A percentile compares a stretch with the other conserved stretches of the same genome.
phyloP scores from a whole-genome alignment of 192 early-diverging fungal genomes.

The Coemansia sp. region DNA sequence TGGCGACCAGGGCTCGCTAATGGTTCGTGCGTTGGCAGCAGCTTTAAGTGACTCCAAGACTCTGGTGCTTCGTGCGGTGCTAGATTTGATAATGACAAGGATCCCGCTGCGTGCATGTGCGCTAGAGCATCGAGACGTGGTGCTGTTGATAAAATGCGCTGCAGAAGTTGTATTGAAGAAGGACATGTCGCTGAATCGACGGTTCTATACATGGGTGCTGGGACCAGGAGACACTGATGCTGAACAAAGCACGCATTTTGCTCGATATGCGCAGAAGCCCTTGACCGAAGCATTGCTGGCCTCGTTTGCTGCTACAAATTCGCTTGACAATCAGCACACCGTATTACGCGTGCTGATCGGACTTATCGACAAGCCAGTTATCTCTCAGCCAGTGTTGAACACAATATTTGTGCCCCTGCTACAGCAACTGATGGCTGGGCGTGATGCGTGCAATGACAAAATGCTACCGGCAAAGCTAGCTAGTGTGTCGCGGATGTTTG shows the following conservation, averaged over 20 bases:
- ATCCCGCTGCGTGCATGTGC: slow-evolving; percentile 45
- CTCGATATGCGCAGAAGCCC: slow-evolving; percentile 52
- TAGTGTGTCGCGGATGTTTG: slow-evolving; percentile 83
- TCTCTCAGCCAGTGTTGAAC: slow-evolving; percentile 74
- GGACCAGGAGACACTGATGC: slow-evolving; percentile 56
- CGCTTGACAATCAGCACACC: slow-evolving; percentile 36
- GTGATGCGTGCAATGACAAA: slow-evolving; percentile 14
- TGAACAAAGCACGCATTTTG: slow-evolving; percentile 58
- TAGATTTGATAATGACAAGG: slow-evolving; percentile 73
- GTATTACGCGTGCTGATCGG: slow-evolving; percentile 84
- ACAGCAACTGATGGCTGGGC: slow-evolving; percentile 60
- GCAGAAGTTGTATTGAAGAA: slow-evolving; percentile 77
- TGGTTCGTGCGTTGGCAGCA: slow-evolving; percentile 73
- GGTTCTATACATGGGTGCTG: slow-evolving; percentile 89
- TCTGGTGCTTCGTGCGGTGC: slow-evolving; percentile 78
- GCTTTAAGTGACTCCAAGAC: slow-evolving; percentile 69
- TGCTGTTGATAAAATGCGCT: slow-evolving; percentile 68
- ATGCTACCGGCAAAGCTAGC: slow-evolving; percentile 56
- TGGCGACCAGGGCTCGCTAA: slow-evolving; percentile 65
- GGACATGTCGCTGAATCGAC: slow-evolving; percentile 91
- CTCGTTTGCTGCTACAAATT: slow-evolving; percentile 48
- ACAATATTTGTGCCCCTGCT: slow-evolving; percentile 71
- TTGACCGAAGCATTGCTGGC: slow-evolving; percentile 59
- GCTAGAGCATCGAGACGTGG: slow-evolving; percentile 64
- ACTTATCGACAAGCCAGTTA: slow-evolving; percentile 78